phyloP scores from a whole-genome alignment of 1,139 yeast genomes.

The Diutina mesorugosa region DNA sequence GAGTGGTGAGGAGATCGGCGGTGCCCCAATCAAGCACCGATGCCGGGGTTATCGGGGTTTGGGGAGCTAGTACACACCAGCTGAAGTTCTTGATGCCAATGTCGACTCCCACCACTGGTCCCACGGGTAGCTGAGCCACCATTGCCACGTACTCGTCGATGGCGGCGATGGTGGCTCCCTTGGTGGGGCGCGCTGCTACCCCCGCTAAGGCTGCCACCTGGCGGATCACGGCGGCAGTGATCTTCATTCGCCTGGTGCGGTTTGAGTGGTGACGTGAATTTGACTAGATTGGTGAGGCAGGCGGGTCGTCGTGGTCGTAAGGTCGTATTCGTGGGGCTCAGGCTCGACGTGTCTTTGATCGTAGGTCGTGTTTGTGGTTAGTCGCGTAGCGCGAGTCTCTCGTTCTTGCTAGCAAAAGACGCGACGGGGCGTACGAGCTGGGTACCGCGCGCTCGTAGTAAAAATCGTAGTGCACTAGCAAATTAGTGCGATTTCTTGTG shows the following conservation, averaged over 20 bases:
- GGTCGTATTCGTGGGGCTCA: no score
- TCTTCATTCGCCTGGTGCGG: not conserved
- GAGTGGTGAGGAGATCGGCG: not conserved
- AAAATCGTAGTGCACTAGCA: no score
- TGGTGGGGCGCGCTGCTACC: not conserved
- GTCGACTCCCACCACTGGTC: not conserved
- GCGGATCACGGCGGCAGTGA: not conserved
- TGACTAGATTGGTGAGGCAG: no score
- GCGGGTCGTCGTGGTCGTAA: no score
- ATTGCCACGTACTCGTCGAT: not conserved
- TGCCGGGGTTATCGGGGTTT: not conserved
- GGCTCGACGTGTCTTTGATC: no score
- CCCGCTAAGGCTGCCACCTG: not conserved
- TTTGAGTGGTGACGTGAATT: not conserved
- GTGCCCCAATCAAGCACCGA: not conserved
- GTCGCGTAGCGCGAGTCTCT: no score
- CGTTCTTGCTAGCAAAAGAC: no score
- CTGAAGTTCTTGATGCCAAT: constrained; percentile 1
- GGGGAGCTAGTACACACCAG: not conserved
- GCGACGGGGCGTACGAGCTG: no score
- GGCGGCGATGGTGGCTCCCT: not conserved
- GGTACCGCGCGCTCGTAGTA: no score
- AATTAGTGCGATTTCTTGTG: no score
- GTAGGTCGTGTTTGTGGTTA: no score
- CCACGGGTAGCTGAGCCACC: not conserved